Conservation (phyloP, 768 basidiomycete genomes). For the Antrodiella citrinella region DNA sequence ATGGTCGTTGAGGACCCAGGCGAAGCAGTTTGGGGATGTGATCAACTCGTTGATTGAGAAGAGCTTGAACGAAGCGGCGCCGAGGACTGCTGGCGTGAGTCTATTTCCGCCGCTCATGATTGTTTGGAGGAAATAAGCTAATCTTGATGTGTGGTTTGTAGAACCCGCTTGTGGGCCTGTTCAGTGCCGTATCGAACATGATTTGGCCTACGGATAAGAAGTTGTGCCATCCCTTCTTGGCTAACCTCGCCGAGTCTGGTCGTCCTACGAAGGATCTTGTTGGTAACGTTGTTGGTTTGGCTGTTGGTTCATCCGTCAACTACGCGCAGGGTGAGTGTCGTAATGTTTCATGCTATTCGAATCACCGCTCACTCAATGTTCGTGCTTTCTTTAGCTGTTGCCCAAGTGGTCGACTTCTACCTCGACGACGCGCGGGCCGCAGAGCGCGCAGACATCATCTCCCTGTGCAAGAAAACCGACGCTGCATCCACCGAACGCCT, state of each 20-base stretch:
- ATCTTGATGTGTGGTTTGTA: no score
- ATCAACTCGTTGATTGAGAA: slow-evolving; percentile 27
- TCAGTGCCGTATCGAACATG: slow-evolving; percentile 18
- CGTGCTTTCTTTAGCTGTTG: slow-evolving; percentile 25
- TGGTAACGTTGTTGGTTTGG: slow-evolving; percentile 37
- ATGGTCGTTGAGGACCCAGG: slow-evolving; percentile 24
- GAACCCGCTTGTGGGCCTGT: slow-evolving; percentile 23
- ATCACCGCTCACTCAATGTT: background rate
- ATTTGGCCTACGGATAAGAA: slow-evolving; percentile 26
- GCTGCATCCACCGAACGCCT: slow-evolving; percentile 27
- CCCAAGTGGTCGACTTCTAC: slow-evolving; percentile 47
- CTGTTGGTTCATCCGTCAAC: slow-evolving; percentile 39
- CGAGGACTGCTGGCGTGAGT: slow-evolving; percentile 22
- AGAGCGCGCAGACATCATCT: slow-evolving; percentile 32
- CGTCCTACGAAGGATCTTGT: slow-evolving; percentile 35
- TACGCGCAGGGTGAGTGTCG: slow-evolving; percentile 32
- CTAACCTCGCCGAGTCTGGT: slow-evolving; percentile 26
- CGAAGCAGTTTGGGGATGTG: slow-evolving; percentile 22
- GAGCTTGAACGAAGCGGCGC: slow-evolving; percentile 21
- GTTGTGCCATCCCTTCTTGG: slow-evolving; percentile 32
- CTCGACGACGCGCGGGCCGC: slow-evolving; percentile 32
- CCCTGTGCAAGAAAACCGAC: slow-evolving; percentile 27
- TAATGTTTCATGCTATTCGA: background rate
- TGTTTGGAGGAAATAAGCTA: background rate
- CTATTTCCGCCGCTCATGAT: background rate